phyloP scores from a whole-genome alignment of 768 basidiomycete genomes.

The Psilocybe azurescens region DNA sequence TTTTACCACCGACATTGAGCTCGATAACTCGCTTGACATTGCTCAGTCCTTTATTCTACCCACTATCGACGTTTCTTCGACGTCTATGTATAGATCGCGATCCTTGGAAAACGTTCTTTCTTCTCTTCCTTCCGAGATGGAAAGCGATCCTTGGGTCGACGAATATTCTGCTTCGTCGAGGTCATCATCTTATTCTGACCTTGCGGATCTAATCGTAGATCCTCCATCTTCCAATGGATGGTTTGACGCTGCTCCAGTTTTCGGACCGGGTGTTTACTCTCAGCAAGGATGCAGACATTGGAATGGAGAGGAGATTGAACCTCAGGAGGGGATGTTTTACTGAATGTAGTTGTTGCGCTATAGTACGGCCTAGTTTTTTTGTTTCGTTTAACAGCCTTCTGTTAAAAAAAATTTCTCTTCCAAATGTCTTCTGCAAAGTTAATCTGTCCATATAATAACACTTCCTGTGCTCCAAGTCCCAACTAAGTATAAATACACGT shows the following conservation, averaged over 20 bases:
- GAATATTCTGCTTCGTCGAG: conserved; percentile 23
- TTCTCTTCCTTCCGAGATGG: conserved; percentile 26
- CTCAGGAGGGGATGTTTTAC: conserved; percentile 7
- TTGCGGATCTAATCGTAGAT: conserved; percentile 29
- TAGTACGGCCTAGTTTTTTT: neutral
- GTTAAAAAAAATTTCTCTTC: too few relatives aligned
- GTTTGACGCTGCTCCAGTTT: conserved; percentile 23
- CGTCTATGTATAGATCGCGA: conserved; percentile 22
- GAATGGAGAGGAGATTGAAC: neutral
- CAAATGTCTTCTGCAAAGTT: too few relatives aligned
- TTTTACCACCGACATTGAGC: conserved; percentile 9
- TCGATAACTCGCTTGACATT: conserved; percentile 44
- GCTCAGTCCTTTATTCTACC: conserved; percentile 78
- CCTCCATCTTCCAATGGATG: conserved; percentile 37
- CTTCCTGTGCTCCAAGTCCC: too few relatives aligned
- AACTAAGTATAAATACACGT: neutral
- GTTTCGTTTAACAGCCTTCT: neutral
- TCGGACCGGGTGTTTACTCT: conserved; percentile 32
- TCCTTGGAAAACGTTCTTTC: conserved; percentile 12
- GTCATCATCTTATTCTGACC: conserved; percentile 24
- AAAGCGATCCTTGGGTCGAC: conserved; percentile 39
- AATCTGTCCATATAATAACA: too few relatives aligned
- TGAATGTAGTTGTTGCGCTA: neutral
- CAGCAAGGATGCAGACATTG: conserved; percentile 33
- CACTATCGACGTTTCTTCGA: conserved; percentile 72